These are phyloP conservation scores for Dryadomyces sulphureus DNA, from an alignment of 2,329 filamentous ascomycete species.

Conservation along the genomic window DNA sequence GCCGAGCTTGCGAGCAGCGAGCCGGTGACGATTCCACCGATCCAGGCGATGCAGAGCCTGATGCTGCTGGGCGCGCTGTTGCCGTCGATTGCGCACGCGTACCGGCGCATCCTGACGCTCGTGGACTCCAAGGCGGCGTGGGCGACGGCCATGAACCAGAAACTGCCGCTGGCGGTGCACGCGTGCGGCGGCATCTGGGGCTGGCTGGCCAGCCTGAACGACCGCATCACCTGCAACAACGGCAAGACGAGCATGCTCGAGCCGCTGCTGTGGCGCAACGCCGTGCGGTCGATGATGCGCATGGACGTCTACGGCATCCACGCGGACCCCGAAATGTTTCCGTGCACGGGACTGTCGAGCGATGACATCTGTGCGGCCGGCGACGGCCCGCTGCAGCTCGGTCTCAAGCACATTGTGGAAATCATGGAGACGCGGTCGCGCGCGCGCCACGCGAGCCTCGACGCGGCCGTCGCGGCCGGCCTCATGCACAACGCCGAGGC, in stretches of 20 bases:
- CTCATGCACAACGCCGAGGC: conserved; percentile 11
- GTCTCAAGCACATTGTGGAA: conserved; percentile 38
- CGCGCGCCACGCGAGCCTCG: conserved; percentile 32
- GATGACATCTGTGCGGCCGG: neutral
- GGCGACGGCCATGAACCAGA: conserved; percentile 26
- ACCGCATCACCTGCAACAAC: conserved; percentile 13
- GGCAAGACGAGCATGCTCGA: conserved; percentile 28
- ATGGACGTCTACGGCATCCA: conserved; percentile 42
- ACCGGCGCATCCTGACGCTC: conserved; percentile 37
- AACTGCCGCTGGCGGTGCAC: conserved; percentile 28
- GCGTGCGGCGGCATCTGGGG: conserved; percentile 36
- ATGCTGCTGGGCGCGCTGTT: conserved; percentile 45
- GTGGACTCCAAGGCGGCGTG: conserved; percentile 34
- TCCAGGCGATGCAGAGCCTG: conserved; percentile 40
- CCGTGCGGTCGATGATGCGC: conserved; percentile 37
- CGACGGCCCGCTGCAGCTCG: conserved; percentile 22
- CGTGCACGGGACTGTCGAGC: neutral
- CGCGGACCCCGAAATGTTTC: neutral
- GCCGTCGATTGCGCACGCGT: conserved; percentile 42
- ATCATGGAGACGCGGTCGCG: conserved; percentile 36
- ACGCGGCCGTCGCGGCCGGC: conserved; percentile 28
- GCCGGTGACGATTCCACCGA: conserved; percentile 18
- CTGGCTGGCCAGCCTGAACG: conserved; percentile 11
- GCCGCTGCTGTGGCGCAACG: conserved; percentile 37
- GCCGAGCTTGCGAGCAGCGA: neutral